Evolutionary conservation across 768 basidiomycete genomes (phyloP), one percentile per base, ranked within the genome.

Genomic region (Tylopilus plumbeoviolaceoides): DNA sequence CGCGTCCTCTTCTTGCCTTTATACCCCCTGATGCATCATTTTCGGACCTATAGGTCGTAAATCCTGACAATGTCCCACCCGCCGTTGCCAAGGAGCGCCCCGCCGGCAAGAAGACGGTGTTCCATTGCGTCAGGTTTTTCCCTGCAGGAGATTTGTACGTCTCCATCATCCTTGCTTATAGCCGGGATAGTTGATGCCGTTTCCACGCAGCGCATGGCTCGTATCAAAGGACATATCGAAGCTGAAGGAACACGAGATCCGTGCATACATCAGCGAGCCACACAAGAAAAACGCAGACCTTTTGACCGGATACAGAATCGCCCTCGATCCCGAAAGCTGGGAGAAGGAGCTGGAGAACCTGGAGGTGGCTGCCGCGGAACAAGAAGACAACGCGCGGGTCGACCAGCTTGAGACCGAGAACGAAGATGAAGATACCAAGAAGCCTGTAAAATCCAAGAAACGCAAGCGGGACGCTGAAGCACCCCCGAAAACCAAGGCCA

Each of bases 131-230:
- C 30, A 78, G 86, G 58, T 99, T 95, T 80, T 98, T 97, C 80
- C 94, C 97, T 5, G 81, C 80, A 27, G 94, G 90, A 47, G 95
- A 98, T 72, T 90, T 85, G 97, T 98, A 63, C 69, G 95, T 84
- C 20, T 40, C 41, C 49, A 47, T 60, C 51, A 48, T 40, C 44
- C 28, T 49, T 43, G 31, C 40, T 53, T 54, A 38, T 58, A 58
- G 44, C 56, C 38, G 1, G 39, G 38, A 59, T 52, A 14, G 30
- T 17, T 53, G 47, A 64, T 25, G 4, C 42, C 33, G 28, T 50
- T 54, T 58, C 25, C 18, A 8, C 59, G 40, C 25, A 98, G 95
- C 72, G 80, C 91, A 18, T 98, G 95, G 95, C 76, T 90, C 39
- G 75, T 82, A 30, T 66, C 85, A 1, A 87, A 87, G 62, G 95